Evolutionary conservation across 306 rosid genomes (phyloP).

Genomic region (Cucurbita argyrosperma): DNA sequence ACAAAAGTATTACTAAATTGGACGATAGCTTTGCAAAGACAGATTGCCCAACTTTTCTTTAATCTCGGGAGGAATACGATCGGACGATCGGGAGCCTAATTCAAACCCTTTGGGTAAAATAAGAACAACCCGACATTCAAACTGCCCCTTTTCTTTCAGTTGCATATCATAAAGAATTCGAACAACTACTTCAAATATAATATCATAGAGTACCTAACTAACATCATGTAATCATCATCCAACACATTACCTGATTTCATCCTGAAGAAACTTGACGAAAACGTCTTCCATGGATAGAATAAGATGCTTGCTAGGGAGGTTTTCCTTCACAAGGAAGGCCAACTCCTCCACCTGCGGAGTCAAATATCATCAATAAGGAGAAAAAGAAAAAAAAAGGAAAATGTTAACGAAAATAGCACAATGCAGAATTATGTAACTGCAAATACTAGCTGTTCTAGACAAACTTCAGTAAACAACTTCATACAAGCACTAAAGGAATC

Average conservation of each 20-base stretch:
- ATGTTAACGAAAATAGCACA: neutral
- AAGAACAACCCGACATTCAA: too few relatives aligned
- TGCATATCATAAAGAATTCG: too few relatives aligned
- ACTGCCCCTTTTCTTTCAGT: too few relatives aligned
- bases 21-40: too few relatives aligned
- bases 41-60: too few relatives aligned
- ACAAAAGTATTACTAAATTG: neutral
- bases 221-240: constrained; percentile 2
- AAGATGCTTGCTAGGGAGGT: constrained; percentile 91
- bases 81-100: too few relatives aligned
- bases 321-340: constrained; percentile 93
- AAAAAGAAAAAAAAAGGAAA: neutral
- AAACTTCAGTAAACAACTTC: neutral
- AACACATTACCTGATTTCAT: constrained; percentile 50
- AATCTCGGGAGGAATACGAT: too few relatives aligned
- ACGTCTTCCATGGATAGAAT: constrained; percentile 84
- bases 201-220: neutral
- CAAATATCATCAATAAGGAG: neutral
- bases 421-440: neutral
- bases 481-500: neutral
- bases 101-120: too few relatives aligned
- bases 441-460: neutral
- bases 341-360: constrained; percentile 77
- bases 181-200: too few relatives aligned
- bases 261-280: constrained; percentile 66